phyloP scores from a whole-genome alignment of 2,329 filamentous ascomycete species.

The Fusarium xylarioides region DNA sequence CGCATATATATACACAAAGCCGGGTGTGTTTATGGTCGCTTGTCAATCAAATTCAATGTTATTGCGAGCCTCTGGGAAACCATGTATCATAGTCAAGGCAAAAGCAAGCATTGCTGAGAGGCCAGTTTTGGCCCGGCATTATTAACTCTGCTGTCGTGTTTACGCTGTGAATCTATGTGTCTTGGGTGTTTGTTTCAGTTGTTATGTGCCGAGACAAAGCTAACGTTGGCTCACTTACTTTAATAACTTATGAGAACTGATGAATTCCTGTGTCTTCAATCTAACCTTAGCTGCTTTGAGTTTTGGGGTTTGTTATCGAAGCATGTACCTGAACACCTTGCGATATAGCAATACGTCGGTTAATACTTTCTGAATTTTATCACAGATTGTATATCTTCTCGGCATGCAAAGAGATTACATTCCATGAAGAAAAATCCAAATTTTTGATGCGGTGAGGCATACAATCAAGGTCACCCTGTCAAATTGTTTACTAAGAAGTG shows the following conservation, averaged over 20 bases:
- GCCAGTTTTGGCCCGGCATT: slow-evolving; percentile 52
- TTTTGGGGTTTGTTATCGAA: not conserved
- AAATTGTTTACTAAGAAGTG: not conserved
- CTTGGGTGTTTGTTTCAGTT: not conserved
- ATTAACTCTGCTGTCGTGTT: not conserved
- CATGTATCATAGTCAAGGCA: slow-evolving; percentile 42
- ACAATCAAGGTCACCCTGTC: not conserved
- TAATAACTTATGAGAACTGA: not conserved
- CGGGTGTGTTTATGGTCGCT: slow-evolving; percentile 53
- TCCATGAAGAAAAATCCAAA: not conserved
- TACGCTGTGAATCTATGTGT: not conserved
- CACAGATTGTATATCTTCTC: not conserved
- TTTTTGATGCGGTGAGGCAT: not conserved
- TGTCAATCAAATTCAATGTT: slow-evolving; percentile 40
- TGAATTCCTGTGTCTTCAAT: not conserved
- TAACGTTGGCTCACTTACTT: not conserved
- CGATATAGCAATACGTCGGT: not conserved
- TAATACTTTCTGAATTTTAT: not conserved
- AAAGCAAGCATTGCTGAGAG: slow-evolving; percentile 48
- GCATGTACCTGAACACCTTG: not conserved
- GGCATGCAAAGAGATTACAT: not conserved
- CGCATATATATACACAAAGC: slow-evolving; percentile 23
- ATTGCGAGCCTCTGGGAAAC: slow-evolving; percentile 39
- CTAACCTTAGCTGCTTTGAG: not conserved
- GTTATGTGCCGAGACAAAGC: not conserved